Base-by-base conservation (phyloP, 192 early-diverging fungal species). In the Coemansia sp. region DNA sequence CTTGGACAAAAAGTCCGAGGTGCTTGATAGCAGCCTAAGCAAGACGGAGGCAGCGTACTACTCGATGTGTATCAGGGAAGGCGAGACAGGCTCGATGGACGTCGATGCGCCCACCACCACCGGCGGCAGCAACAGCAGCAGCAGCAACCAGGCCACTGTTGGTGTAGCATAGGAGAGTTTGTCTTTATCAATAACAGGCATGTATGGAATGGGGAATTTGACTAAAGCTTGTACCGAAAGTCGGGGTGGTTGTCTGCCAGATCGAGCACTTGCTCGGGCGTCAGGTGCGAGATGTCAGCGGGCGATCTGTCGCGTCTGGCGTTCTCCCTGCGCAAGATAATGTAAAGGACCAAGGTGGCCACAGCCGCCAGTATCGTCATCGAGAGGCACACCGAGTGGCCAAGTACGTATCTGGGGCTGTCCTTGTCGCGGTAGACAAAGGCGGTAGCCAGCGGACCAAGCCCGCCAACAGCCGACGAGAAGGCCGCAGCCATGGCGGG, bases 351-450 rank as follows among this genome's bases (percentile, higher is more conserved):
- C 15, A 65, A 14, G 17, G 74, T 71, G 4, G 71, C 60, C 1
- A 58, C 13, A 13, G 76, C 48, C 33, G 70, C 69, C 9, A 62
- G 3, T 0, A 73, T 40, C 0, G 74, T 76, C 69, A 82, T 76
- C 5, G 52, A 13, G 22, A 82, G 59, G 43, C 80, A 76, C 35
- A 74, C 80, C 19, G 70, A 53, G 36, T 82, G 80, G 45, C 80
- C 80, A 14, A 71, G 61, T 23, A 57, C 66, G 49, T 70, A 82
- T 2, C 17, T 22, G 0, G 80, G 80, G 14, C 48, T 45, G 59
- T 82, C 80, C 36, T 58, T 29, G 20, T 82, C 80, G 34, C 80
- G 74, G 33, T 82, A 82, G 1, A 76, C 75, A 74, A 76, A 76
- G 3, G 80, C 74, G 0, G 80, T 82, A 33, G 74, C 69, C 55